Conservation (phyloP, 257 asterid genomes). For the Solanum corneliomulleri region DNA sequence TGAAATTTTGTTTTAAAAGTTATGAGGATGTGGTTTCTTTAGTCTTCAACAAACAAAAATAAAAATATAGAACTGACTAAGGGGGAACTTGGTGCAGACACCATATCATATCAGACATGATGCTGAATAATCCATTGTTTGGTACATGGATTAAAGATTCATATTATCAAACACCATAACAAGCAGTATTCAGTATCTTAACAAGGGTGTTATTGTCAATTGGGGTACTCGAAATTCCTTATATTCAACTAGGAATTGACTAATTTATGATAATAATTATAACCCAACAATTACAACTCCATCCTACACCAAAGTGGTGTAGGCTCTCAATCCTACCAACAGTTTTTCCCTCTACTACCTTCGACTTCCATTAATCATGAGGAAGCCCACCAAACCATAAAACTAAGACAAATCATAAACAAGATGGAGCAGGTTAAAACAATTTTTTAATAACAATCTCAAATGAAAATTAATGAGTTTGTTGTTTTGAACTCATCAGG, state of each 20-base stretch:
- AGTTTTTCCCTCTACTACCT: neutral
- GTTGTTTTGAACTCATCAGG: neutral
- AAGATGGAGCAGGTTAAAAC: neutral
- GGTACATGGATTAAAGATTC: neutral
- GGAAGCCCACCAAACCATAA: neutral
- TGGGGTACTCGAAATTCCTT: neutral
- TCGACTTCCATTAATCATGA: neutral
- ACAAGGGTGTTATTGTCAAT: neutral
- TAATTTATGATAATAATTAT: neutral
- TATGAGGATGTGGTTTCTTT: neutral
- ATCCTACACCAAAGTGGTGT: neutral
- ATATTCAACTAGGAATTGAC: neutral
- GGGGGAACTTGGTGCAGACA: neutral
- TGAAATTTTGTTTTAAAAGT: neutral
- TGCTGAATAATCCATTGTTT: neutral
- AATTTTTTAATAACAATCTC: neutral
- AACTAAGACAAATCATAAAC: neutral
- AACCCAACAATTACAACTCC: neutral
- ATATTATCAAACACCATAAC: neutral
- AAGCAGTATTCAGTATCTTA: neutral
- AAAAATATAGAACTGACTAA: neutral
- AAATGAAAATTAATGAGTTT: neutral
- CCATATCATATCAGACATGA: neutral
- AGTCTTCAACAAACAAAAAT: neutral
- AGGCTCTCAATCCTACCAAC: neutral